phyloP scores from a whole-genome alignment of 2,329 filamentous ascomycete species.

The Truncatella angustata region DNA sequence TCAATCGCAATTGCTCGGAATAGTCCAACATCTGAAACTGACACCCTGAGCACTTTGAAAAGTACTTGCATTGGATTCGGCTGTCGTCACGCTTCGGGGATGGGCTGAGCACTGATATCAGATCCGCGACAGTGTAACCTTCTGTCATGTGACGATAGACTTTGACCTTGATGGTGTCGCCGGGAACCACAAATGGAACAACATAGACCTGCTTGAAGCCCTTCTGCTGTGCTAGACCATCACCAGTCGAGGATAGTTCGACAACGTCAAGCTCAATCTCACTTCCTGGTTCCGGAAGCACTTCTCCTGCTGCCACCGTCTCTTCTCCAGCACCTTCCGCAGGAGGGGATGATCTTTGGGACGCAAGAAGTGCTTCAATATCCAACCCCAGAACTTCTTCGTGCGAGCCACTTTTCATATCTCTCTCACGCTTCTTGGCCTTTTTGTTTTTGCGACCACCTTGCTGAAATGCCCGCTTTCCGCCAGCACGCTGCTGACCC shows the following conservation, averaged over 20 bases:
- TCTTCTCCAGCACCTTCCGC: slow-evolving; percentile 24
- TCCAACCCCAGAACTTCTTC: slow-evolving; percentile 68
- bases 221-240: slow-evolving; percentile 76
- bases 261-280: slow-evolving; percentile 82
- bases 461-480: slow-evolving; percentile 16
- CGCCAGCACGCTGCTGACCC: slow-evolving; percentile 7
- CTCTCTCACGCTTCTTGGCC: slow-evolving; percentile 56
- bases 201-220: slow-evolving; percentile 72
- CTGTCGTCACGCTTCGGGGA: slow-evolving; percentile 75
- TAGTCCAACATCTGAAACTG: slow-evolving; percentile 98
- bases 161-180: slow-evolving; percentile 76
- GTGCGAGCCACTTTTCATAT: slow-evolving; percentile 59
- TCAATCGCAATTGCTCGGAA: slow-evolving; percentile 78
- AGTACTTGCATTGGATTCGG: slow-evolving; percentile 81
- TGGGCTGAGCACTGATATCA: slow-evolving; percentile 72
- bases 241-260: slow-evolving; percentile 85
- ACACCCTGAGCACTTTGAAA: slow-evolving; percentile 82
- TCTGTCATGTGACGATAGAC: slow-evolving; percentile 68
- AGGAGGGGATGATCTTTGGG: slow-evolving; percentile 30
- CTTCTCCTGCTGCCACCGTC: slow-evolving; percentile 19
- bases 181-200: slow-evolving; percentile 84
- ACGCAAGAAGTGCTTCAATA: slow-evolving; percentile 53
- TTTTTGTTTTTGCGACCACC: slow-evolving; percentile 10
- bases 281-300: slow-evolving; percentile 63
- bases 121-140: slow-evolving; percentile 77